These are phyloP conservation scores for Apiospora arundinis DNA, from an alignment of 2,329 filamentous ascomycete species.

Conservation along the genomic window DNA sequence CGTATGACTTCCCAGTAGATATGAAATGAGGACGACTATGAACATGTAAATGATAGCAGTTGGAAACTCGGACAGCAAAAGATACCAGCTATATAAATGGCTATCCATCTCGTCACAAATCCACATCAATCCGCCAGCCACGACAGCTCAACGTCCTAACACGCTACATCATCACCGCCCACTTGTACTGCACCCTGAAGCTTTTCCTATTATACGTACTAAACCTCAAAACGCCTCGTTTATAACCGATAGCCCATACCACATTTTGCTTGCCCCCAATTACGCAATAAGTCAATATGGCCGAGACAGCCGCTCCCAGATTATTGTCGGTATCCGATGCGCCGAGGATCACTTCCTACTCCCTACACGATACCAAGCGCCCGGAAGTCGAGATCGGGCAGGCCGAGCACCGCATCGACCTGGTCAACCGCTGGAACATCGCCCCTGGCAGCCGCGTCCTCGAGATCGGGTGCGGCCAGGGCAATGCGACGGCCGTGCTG, in stretches of 20 bases:
- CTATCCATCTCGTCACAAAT: too few species aligned
- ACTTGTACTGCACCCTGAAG: too few species aligned
- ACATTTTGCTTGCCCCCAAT: background rate
- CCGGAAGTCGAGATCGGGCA: constrained; percentile 32
- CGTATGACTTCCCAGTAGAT: too few species aligned
- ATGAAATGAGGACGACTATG: too few species aligned
- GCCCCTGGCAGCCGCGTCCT: constrained; percentile 51
- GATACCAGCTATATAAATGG: too few species aligned
- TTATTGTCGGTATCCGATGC: constrained; percentile 3
- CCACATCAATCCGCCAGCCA: too few species aligned
- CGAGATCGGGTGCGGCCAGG: constrained; percentile 67
- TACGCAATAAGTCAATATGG: background rate
- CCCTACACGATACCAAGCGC: constrained; percentile 22
- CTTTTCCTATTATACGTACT: too few species aligned
- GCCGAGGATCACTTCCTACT: constrained; percentile 22
- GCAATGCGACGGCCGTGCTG: constrained; percentile 60
- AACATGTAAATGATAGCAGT: too few species aligned
- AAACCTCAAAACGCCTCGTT: too few species aligned
- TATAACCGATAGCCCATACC: background rate
- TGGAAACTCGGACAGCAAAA: too few species aligned
- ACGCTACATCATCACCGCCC: too few species aligned
- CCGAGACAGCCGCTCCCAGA: background rate
- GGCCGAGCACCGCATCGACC: constrained; percentile 44
- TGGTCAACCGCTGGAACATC: constrained; percentile 46
- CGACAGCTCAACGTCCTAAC: too few species aligned